These are phyloP conservation scores for Puya raimondii DNA, from an alignment of 176 grass and related monocot genomes.

Conservation along the genomic window DNA sequence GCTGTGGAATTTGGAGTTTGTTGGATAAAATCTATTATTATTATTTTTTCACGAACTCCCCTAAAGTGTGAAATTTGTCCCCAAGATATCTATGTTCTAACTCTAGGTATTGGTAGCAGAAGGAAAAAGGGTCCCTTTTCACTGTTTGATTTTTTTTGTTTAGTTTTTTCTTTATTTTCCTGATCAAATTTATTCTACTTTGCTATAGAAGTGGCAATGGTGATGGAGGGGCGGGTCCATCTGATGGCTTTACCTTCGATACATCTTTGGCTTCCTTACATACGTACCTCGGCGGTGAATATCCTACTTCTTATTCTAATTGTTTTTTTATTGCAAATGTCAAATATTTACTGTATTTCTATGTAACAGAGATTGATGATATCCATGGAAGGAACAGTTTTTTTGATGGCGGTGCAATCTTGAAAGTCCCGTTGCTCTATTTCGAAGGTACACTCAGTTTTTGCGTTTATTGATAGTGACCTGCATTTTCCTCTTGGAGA, in stretches of 20 bases:
- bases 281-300: slow-evolving; percentile 85
- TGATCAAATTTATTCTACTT: not conserved
- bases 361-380: slow-evolving; percentile 76
- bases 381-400: slow-evolving; percentile 43
- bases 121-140: not conserved
- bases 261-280: slow-evolving; percentile 60
- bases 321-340: slow-evolving; percentile 9
- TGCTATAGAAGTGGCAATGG: slow-evolving; percentile 24
- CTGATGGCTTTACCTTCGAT: slow-evolving; percentile 39
- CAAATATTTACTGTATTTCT: slow-evolving; percentile 19
- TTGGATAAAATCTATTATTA: too few relatives aligned
- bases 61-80: too few relatives aligned
- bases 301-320: not conserved
- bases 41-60: too few relatives aligned
- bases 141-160: slow-evolving; percentile 1
- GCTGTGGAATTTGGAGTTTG: too few relatives aligned
- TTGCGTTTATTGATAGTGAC: too few relatives aligned
- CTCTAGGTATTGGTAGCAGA: not conserved
- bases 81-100: too few relatives aligned
- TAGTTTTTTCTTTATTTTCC: not conserved
- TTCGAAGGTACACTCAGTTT: slow-evolving; percentile 48
- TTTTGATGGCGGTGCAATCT: slow-evolving; percentile 53
- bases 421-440: slow-evolving; percentile 79
- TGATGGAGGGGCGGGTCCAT: slow-evolving; percentile 30
- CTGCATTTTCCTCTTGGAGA: too few relatives aligned